These are phyloP conservation scores for Cyclocybe aegerita DNA, from an alignment of 768 basidiomycete species.

Conservation along the genomic window DNA sequence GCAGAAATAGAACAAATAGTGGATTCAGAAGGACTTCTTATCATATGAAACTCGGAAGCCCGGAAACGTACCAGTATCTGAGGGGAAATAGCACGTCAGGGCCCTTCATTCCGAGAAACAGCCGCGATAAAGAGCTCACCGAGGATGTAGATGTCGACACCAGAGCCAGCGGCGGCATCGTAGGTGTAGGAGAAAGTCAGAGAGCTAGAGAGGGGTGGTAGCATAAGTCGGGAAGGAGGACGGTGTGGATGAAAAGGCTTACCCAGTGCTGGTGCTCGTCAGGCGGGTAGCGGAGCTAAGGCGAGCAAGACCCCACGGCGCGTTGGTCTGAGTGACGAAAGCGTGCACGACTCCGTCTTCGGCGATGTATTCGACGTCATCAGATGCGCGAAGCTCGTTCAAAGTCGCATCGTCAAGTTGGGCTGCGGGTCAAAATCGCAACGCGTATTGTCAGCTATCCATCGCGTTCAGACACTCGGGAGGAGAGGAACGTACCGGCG, in stretches of 20 bases:
- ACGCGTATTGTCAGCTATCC: too few relatives aligned
- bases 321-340: constrained; percentile 24
- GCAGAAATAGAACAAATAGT: background rate
- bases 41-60: background rate
- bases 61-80: constrained; percentile 19
- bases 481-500: constrained; percentile 10
- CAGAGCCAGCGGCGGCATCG: constrained; percentile 18
- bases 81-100: background rate
- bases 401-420: constrained; percentile 16
- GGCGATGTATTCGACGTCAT: constrained; percentile 21
- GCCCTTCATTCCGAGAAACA: background rate
- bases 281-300: constrained; percentile 22
- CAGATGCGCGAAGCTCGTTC: constrained; percentile 17
- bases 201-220: background rate
- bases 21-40: too few relatives aligned
- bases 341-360: constrained; percentile 27
- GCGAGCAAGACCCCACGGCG: constrained; percentile 33
- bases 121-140: constrained; percentile 17
- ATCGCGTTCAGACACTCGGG: background rate
- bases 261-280: constrained; percentile 9
- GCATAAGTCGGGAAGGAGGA: too few relatives aligned
- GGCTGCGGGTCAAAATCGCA: constrained; percentile 1
- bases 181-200: constrained; percentile 22
- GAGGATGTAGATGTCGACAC: constrained; percentile 39
- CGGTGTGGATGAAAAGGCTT: background rate